phyloP scores from a whole-genome alignment of 306 rosid species.

The Sphenostylis stenocarpa region DNA sequence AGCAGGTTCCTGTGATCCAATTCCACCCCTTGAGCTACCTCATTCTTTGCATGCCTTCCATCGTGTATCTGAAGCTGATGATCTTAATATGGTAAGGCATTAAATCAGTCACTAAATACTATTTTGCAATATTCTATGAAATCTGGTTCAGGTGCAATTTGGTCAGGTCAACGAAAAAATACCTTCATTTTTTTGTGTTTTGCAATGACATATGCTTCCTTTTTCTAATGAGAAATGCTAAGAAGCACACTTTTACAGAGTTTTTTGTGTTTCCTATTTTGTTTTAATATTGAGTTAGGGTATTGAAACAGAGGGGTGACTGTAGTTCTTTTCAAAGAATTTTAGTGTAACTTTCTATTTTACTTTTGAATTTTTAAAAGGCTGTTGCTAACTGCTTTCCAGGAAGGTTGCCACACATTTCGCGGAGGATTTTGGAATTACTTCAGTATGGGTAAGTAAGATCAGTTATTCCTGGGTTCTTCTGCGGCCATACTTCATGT shows the following conservation, averaged over 20 bases:
- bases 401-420: conserved; percentile 88
- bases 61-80: conserved; percentile 72
- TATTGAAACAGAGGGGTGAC: conserved; percentile 1
- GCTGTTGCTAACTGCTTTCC: conserved; percentile 39
- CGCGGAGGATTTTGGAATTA: conserved; percentile 99
- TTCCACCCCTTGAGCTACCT: conserved; percentile 94
- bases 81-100: conserved; percentile 59
- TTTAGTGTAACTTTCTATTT: not conserved
- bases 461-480: conserved; percentile 27
- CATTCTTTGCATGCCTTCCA: conserved; percentile 89
- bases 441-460: conserved; percentile 98
- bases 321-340: not conserved
- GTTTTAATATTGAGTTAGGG: conserved; percentile 14
- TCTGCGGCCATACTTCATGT: conserved; percentile 25
- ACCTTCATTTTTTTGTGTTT: not conserved
- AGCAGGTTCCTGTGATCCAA: conserved; percentile 75
- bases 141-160: conserved; percentile 9
- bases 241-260: not conserved
- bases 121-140: not conserved
- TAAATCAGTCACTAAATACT: not conserved
- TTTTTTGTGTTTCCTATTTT: not conserved
- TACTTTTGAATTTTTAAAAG: conserved; percentile 5
- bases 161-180: not conserved
- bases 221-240: conserved; percentile 1
- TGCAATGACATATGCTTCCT: not conserved